A percentile compares a stretch with the other conserved stretches of the same genome.
These are phyloP conservation scores for Juglanconis sp. DNA, from an alignment of 2,329 filamentous ascomycete species.

Conservation along the genomic window DNA sequence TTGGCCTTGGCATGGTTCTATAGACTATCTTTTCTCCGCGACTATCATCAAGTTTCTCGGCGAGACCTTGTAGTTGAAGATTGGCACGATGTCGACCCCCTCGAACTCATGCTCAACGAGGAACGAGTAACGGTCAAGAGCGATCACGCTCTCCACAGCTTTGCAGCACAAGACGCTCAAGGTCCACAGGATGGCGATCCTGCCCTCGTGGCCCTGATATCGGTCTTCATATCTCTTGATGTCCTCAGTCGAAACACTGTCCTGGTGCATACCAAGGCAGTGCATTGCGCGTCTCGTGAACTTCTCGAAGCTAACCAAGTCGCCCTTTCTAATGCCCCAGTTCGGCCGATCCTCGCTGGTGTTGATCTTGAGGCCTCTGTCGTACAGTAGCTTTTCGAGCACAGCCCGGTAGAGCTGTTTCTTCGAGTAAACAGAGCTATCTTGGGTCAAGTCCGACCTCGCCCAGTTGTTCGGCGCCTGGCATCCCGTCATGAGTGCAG, in stretches of 20 bases:
- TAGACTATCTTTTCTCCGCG: slow-evolving; percentile 18
- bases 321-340: slow-evolving; percentile 31
- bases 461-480: slow-evolving; percentile 33
- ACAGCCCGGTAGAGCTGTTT: slow-evolving; percentile 15
- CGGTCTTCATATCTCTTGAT: slow-evolving; percentile 24
- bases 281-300: slow-evolving; percentile 27
- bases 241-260: slow-evolving; percentile 20
- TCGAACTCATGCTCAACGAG: slow-evolving; percentile 24
- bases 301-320: slow-evolving; percentile 23
- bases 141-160: slow-evolving; percentile 30
- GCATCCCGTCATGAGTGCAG: slow-evolving; percentile 32
- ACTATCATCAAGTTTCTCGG: slow-evolving; percentile 26
- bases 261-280: slow-evolving; percentile 20
- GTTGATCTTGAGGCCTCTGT: slow-evolving; percentile 22
- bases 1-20: not conserved
- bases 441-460: slow-evolving; percentile 17
- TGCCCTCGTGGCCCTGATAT: slow-evolving; percentile 23
- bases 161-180: slow-evolving; percentile 31
- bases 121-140: slow-evolving; percentile 30
- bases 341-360: slow-evolving; percentile 16
- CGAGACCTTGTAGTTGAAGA: slow-evolving; percentile 27
- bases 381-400: slow-evolving; percentile 16
- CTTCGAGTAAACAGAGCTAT: slow-evolving; percentile 18
- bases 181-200: slow-evolving; percentile 31
- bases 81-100: slow-evolving; percentile 24